A percentile compares a stretch with the other conserved stretches of the same genome.
Conservation (phyloP, 2,329 filamentous ascomycete species). For the Fusarium hostae region DNA sequence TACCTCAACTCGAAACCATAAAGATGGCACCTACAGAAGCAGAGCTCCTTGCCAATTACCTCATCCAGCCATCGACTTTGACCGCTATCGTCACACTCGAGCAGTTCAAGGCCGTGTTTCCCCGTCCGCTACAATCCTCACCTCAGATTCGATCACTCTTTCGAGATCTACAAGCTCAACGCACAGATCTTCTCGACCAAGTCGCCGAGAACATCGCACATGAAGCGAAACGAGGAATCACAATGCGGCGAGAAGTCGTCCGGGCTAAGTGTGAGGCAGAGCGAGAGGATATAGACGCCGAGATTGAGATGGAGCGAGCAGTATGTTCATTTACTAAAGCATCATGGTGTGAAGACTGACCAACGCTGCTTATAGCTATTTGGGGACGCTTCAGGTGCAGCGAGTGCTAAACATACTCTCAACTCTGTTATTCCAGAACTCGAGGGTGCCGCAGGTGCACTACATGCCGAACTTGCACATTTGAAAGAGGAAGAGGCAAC, state of each 20-base stretch:
- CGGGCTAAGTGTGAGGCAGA: constrained; percentile 64
- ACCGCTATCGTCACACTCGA: constrained; percentile 78
- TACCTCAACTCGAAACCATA: not conserved
- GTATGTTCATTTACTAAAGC: constrained; percentile 51
- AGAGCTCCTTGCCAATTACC: constrained; percentile 79
- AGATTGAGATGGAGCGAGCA: constrained; percentile 70
- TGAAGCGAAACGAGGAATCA: constrained; percentile 71
- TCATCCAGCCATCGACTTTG: constrained; percentile 79
- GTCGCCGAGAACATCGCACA: constrained; percentile 72
- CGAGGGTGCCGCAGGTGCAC: constrained; percentile 70
- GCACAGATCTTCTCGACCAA: constrained; percentile 73
- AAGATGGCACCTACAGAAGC: constrained; percentile 79
- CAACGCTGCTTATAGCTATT: constrained; percentile 63
- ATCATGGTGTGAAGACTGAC: not conserved
- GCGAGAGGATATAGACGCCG: constrained; percentile 67
- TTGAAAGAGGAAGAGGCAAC: constrained; percentile 72
- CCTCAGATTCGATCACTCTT: constrained; percentile 78
- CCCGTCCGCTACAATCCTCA: constrained; percentile 71
- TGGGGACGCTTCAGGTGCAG: constrained; percentile 58
- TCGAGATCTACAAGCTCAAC: constrained; percentile 80
- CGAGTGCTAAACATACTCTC: constrained; percentile 68
- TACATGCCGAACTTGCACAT: constrained; percentile 74
- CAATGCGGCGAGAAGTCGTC: constrained; percentile 67
- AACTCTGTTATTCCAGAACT: constrained; percentile 75
- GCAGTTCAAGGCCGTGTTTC: constrained; percentile 82